Base-by-base conservation (phyloP, 1,139 yeast species). In the Scheffersomyces quercinus region DNA sequence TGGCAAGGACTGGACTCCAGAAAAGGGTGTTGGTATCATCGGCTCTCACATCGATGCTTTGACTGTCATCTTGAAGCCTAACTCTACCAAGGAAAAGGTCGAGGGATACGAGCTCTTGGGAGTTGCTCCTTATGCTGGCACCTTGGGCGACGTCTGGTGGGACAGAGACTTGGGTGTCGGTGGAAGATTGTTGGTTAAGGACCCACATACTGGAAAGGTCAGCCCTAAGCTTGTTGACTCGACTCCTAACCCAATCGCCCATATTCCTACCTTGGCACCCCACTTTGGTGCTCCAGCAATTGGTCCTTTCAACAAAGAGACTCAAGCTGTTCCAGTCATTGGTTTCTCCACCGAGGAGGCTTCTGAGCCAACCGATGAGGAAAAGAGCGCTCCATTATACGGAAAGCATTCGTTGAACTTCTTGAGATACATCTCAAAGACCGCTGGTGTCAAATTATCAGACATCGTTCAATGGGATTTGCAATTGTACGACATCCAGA, bases 81-180 rank as follows among this genome's bases (percentile, higher is more conserved):
- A 67, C 39, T 79, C 85, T 6, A 60, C 63, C 41, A 75, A 75
- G 49, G 53, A 60, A 8, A 58, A 64, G 15, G 74, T 79, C 9
- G 83, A 81, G 34, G 87, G 88, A 8, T 83, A 78, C 59, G 83
- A 82, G 41, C 58, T 80, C 32, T 65, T 83, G 32, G 88, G 86
- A 1, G 86, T 82, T 13, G 85, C 88, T 1, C 84, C 85, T 3
- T 83, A 83, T 57, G 80, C 84, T 13, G 85, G 86, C 26, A 77
- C 82, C 1, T 62, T 82, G 51, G 70, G 73, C 36, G 69, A 73
- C 16, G 55, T 73, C 26, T 82, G 88, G 87, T 73, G 81, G 59
- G 87, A 82, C 59, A 70, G 89, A 62, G 89, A 83, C 58, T 71
- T 83, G 50, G 87, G 87, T 36, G 58, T 83, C 44, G 88, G 85